Percentiles rank a stretch among this genome's conserved stretches.
These are phyloP conservation scores for Thamnidium elegans DNA, from an alignment of 192 early-diverging fungal species.

Conservation along the genomic window DNA sequence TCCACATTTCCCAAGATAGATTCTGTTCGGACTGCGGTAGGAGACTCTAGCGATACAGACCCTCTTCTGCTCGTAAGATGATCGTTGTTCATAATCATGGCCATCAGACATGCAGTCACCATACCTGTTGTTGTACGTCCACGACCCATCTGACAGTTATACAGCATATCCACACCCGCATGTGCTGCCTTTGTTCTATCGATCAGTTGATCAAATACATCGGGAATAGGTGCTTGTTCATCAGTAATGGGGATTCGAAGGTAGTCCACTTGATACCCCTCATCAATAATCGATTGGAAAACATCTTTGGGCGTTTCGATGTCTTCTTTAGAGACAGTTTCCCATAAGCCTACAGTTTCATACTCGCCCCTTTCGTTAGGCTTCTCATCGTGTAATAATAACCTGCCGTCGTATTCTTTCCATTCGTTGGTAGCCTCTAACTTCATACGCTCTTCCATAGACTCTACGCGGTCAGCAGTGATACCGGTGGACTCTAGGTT, in stretches of 20 bases:
- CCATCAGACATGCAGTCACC: constrained; percentile 50
- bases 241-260: constrained; percentile 57
- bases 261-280: constrained; percentile 57
- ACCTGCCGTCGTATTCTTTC: constrained; percentile 44
- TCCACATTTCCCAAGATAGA: neutral
- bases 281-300: constrained; percentile 46
- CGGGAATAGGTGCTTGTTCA: constrained; percentile 65
- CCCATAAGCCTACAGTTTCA: constrained; percentile 54
- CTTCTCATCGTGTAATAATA: constrained; percentile 62
- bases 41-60: neutral
- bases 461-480: constrained; percentile 57
- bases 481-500: constrained; percentile 67
- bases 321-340: constrained; percentile 44
- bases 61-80: neutral
- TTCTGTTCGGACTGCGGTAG: neutral
- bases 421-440: constrained; percentile 49
- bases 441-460: constrained; percentile 63
- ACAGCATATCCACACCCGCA: constrained; percentile 46
- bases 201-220: constrained; percentile 61
- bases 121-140: constrained; percentile 62
- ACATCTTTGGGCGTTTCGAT: constrained; percentile 58
- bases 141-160: constrained; percentile 71
- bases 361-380: constrained; percentile 40
- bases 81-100: constrained; percentile 49
- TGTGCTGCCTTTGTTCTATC: constrained; percentile 37